Conservation (phyloP, 331 rosid genomes). For the Rhamnella rubrinervis region DNA sequence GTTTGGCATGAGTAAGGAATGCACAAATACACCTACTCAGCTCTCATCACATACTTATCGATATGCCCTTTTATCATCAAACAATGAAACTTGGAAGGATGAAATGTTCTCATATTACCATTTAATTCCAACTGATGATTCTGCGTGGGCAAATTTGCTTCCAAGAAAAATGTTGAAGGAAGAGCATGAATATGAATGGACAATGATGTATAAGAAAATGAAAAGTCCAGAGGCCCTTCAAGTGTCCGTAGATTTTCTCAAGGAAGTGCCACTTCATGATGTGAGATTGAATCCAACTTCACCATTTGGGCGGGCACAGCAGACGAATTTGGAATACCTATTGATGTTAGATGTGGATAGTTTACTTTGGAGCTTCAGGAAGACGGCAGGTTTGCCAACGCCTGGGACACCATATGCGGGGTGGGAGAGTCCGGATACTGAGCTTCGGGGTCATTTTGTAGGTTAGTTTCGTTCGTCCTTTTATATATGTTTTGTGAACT, state of each 20-base stretch:
- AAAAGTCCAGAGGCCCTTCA: slow-evolving; percentile 35
- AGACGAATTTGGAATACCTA: slow-evolving; percentile 72
- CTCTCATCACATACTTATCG: slow-evolving; percentile 58
- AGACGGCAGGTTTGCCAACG: slow-evolving; percentile 69
- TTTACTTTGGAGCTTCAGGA: slow-evolving; percentile 82
- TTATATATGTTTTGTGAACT: background rate
- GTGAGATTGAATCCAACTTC: slow-evolving; percentile 60
- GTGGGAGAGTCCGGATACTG: slow-evolving; percentile 54
- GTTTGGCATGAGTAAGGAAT: slow-evolving; percentile 47
- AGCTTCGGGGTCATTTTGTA: slow-evolving; percentile 96
- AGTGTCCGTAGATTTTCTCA: slow-evolving; percentile 51
- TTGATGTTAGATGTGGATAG: slow-evolving; percentile 78
- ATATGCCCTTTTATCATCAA: slow-evolving; percentile 38
- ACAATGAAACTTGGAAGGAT: slow-evolving; percentile 51
- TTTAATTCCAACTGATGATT: slow-evolving; percentile 70
- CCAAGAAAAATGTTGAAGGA: slow-evolving; percentile 60
- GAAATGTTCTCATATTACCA: slow-evolving; percentile 61
- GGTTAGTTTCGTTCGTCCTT: slow-evolving; percentile 49
- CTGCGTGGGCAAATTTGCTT: slow-evolving; percentile 58
- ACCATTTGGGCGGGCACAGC: slow-evolving; percentile 55
- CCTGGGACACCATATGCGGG: slow-evolving; percentile 68
- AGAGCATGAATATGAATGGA: slow-evolving; percentile 55
- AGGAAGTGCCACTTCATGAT: slow-evolving; percentile 62
- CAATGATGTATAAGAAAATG: slow-evolving; percentile 53
- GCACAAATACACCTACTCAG: slow-evolving; percentile 62